Evolutionary conservation across 2,329 filamentous ascomycete species (phyloP), one percentile per base, ranked within the genome.

Genomic region (Mycosphaerella sp.): DNA sequence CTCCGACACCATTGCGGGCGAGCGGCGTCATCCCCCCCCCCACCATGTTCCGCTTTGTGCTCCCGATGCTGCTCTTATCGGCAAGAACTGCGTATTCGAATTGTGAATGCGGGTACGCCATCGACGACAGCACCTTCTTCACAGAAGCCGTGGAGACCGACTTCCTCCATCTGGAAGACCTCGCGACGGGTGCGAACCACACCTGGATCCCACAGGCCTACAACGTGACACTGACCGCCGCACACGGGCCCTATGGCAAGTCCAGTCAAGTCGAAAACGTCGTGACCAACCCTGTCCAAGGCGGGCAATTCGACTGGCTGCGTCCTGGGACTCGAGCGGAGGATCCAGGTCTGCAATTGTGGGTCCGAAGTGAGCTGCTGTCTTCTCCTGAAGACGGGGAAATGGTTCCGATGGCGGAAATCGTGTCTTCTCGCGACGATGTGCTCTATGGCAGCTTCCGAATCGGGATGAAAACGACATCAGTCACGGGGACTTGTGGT

Each of bases 81-180:
- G 47, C 41, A 34, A 27, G 32, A 44, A 35, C 41, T 25, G 41
- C 41, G 34, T 17, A 17, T 8, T 18, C 50, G 10, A 12, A 76
- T 55, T 90, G 87, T 70, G 79, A 86, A 61, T 91, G 87, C 64
- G 87, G 86, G 45, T 90, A 88, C 66, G 77, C 77, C 2, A 68
- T 83, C 40, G 73, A 71, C 54, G 68, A 69, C 41, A 68, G 70
- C 25, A 68, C 73, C 36, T 63, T 85, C 46, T 89, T 86, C 65
- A 87, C 84, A 2, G 81, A 89, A 53, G 64, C 82, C 9, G 68
- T 87, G 45, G 86, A 89, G 64, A 84, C 84, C 16, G 82, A 90
- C 69, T 90, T 90, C 63, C 70, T 81, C 2, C 79, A 79, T 53
- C 63, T 79, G 34, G 59, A 70, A 8, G 66, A 77, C 62, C 41